Conservation (phyloP, 108 stramenopile genomes). For the Conticribra weissflogii region DNA sequence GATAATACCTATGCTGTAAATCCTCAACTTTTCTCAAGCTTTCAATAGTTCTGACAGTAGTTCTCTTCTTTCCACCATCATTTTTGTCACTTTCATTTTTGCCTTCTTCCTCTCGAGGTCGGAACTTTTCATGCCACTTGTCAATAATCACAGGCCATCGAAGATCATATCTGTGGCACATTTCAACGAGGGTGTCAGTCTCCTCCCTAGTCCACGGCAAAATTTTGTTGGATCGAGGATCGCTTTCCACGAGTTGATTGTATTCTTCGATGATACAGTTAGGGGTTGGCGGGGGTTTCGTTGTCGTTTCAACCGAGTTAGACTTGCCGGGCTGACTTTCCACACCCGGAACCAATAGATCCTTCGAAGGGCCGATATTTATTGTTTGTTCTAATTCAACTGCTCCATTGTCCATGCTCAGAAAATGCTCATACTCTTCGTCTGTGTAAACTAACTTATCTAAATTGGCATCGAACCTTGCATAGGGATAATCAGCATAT, state of each 20-base stretch:
- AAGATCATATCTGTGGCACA: slow-evolving; percentile 80
- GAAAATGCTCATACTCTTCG: slow-evolving; percentile 71
- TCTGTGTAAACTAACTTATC: slow-evolving; percentile 79
- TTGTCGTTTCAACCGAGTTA: background rate
- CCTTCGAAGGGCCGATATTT: too few species aligned
- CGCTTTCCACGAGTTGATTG: background rate
- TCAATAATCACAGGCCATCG: slow-evolving; percentile 95
- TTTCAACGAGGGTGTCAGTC: slow-evolving; percentile 89
- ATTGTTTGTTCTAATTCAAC: too few species aligned
- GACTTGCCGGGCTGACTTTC: background rate
- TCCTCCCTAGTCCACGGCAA: slow-evolving; percentile 84
- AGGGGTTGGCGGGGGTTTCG: background rate
- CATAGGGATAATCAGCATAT: slow-evolving; percentile 94
- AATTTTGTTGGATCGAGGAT: slow-evolving; percentile 12
- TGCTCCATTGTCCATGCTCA: slow-evolving; percentile 47
- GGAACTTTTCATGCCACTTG: slow-evolving; percentile 61
- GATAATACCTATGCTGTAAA: slow-evolving; percentile 91
- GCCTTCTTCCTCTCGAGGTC: background rate
- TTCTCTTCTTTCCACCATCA: background rate
- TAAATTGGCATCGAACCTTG: slow-evolving; percentile 87
- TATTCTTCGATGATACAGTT: background rate
- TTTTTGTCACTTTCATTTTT: background rate
- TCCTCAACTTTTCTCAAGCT: slow-evolving; percentile 77
- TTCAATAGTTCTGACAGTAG: slow-evolving; percentile 7
- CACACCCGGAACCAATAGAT: too few species aligned